A percentile compares a stretch with the other conserved stretches of the same genome.
phyloP scores from a whole-genome alignment of 176 grass and related monocot species.

The Aechmea fasciata region DNA sequence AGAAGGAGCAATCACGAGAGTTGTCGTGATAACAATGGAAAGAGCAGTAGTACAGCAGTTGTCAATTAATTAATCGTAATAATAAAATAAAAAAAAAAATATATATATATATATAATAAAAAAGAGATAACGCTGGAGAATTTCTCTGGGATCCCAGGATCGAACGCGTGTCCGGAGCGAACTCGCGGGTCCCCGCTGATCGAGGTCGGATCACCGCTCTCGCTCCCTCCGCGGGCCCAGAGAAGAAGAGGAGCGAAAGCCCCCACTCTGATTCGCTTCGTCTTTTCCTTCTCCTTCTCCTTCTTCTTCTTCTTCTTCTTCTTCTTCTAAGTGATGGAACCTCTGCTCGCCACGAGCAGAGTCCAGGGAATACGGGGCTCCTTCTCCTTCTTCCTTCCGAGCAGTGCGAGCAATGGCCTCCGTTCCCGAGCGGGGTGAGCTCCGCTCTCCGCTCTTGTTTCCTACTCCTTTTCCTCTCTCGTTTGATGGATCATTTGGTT shows the following conservation, averaged over 20 bases:
- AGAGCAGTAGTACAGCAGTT: too few relatives aligned
- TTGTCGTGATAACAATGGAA: too few relatives aligned
- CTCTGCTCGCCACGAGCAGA: conserved; percentile 7
- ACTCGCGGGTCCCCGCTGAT: background rate
- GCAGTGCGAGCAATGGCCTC: background rate
- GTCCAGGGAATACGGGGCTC: background rate
- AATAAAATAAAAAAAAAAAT: too few relatives aligned
- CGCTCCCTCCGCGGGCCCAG: background rate
- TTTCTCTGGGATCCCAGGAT: background rate
- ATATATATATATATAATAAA: too few relatives aligned
- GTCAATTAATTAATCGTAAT: too few relatives aligned
- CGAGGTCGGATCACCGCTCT: background rate
- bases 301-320: background rate
- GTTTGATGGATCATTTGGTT: background rate
- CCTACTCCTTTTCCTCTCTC: background rate
- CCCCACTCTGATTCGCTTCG: too few relatives aligned
- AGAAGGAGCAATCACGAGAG: too few relatives aligned
- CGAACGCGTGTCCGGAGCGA: background rate
- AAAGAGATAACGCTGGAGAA: background rate
- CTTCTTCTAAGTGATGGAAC: conserved; percentile 16
- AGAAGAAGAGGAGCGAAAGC: too few relatives aligned
- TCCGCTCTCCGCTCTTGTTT: background rate
- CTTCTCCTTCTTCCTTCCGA: background rate
- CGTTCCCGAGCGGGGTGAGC: conserved; percentile 19
- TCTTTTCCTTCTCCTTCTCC: background rate